Evolutionary conservation across 257 asterid species (phyloP).

Genomic region (Lantana camara): DNA sequence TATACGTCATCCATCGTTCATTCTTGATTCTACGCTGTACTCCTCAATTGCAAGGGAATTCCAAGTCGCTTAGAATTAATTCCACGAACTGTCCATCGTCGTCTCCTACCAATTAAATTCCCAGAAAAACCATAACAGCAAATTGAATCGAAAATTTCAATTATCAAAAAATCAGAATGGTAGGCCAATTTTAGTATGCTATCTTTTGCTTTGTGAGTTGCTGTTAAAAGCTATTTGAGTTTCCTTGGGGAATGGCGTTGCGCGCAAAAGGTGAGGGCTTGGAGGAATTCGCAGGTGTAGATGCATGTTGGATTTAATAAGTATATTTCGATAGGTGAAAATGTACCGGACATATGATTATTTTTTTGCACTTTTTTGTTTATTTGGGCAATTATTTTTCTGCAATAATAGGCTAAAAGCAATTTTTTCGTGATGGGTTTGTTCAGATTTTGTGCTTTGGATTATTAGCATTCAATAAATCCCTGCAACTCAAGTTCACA

Average conservation of each 20-base stretch:
- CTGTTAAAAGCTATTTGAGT: constrained; percentile 5
- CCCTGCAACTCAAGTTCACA: neutral
- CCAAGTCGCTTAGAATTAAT: neutral
- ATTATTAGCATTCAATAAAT: neutral
- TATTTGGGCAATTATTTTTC: neutral
- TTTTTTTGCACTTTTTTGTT: neutral
- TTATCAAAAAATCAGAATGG: neutral
- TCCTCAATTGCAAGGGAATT: neutral
- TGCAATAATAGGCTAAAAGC: neutral
- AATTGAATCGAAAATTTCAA: neutral
- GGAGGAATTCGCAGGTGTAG: neutral
- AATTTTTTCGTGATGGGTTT: neutral
- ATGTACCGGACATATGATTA: neutral
- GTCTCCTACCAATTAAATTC: neutral
- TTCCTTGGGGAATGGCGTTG: constrained; percentile 42
- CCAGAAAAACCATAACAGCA: neutral
- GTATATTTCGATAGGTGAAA: neutral
- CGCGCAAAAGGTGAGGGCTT: constrained; percentile 48
- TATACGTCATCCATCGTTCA: too few species aligned
- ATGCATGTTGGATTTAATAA: neutral
- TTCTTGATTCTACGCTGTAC: neutral
- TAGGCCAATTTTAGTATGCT: neutral
- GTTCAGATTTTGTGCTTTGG: neutral
- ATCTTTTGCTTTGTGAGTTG: constrained; percentile 17
- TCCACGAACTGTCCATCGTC: neutral